Evolutionary conservation across 164 flowering plant species (phyloP), one percentile per base, ranked within the genome.

Genomic region (Umbellularia californica): DNA sequence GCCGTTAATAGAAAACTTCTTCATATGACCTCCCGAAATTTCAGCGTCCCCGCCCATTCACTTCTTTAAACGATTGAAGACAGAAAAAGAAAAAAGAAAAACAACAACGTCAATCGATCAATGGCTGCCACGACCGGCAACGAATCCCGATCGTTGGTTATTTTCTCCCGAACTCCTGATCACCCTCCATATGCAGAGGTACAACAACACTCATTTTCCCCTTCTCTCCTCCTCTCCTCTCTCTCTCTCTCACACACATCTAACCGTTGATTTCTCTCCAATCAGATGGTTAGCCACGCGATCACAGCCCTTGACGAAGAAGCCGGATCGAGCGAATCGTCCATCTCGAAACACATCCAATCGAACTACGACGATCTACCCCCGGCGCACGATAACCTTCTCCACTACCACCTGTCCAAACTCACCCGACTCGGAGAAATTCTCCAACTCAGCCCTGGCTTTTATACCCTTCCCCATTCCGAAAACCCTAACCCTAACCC

Each of bases 101-200:
- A 3, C 35, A 30, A 4, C 35, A 30, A 11, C 2, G 10, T 41
- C 47, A 6, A 9, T 7, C 60, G 15, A 55, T 15, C 60, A 55
- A 55, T 55, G 60, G 17, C 60, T 19, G 60, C 60, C 13, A 3
- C 60, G 0, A 55, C 60, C 2, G 20, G 5, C 60, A 3, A 12
- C 60, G 20, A 55, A 15, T 55, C 60, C 60, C 60, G 20, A 15
- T 30, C 47, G 4, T 30, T 17, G 50, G 50, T 28, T 67, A 24
- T 13, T 28, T 20, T 67, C 70, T n/a, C 14, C 2, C 71, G 71
- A 17, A 69, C 55, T n/a, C 71, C 71, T 28, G 71, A 69, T 52
- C 71, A 69, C 47, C 71, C 71, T 3, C 71, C 71, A 35, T 69
- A 69, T 69, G 71, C 55, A 19, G 58, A 69, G 52, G 71, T 69